Percentiles rank a stretch among this genome's conserved stretches.
Conservation (phyloP, 352 stramenopile genomes). For the Pythium biforme region DNA sequence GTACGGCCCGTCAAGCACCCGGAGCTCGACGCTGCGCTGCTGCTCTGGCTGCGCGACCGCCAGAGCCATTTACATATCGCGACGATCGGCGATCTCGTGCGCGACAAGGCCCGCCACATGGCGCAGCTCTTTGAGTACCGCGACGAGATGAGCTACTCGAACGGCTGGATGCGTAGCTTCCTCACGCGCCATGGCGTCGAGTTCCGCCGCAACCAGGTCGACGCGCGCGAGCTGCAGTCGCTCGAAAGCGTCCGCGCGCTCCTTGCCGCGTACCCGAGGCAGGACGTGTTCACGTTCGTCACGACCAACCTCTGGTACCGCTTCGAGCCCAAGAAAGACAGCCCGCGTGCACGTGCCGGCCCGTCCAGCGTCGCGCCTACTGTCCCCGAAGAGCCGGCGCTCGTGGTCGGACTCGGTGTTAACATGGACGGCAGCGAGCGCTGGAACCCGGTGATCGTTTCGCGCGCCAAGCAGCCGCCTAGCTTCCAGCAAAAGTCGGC, state of each 20-base stretch:
- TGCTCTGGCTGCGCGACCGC: constrained; percentile 43
- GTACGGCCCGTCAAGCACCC: constrained; percentile 48
- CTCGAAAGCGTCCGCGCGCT: constrained; percentile 3
- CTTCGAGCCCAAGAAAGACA: constrained; percentile 17
- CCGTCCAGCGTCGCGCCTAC: not conserved
- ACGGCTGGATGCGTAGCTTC: constrained; percentile 62
- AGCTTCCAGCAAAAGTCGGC: constrained; percentile 27
- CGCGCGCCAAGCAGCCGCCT: constrained; percentile 19
- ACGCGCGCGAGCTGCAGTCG: constrained; percentile 5
- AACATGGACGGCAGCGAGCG: constrained; percentile 25
- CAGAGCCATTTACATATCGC: constrained; percentile 27
- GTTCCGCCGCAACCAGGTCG: constrained; percentile 29
- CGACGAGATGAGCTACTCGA: constrained; percentile 51
- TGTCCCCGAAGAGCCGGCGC: constrained; percentile 3
- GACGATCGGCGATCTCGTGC: constrained; percentile 37
- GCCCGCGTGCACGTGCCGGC: not conserved
- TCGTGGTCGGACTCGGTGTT: constrained; percentile 16
- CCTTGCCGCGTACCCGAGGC: constrained; percentile 13
- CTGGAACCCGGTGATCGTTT: constrained; percentile 20
- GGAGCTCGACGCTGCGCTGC: constrained; percentile 45
- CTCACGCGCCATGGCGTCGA: constrained; percentile 53
- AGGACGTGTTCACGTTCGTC: constrained; percentile 27
- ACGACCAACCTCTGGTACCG: constrained; percentile 24
- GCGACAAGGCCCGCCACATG: constrained; percentile 33
- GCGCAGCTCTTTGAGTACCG: constrained; percentile 40